phyloP scores from a whole-genome alignment of 331 rosid genomes.

The Quercus phellos region DNA sequence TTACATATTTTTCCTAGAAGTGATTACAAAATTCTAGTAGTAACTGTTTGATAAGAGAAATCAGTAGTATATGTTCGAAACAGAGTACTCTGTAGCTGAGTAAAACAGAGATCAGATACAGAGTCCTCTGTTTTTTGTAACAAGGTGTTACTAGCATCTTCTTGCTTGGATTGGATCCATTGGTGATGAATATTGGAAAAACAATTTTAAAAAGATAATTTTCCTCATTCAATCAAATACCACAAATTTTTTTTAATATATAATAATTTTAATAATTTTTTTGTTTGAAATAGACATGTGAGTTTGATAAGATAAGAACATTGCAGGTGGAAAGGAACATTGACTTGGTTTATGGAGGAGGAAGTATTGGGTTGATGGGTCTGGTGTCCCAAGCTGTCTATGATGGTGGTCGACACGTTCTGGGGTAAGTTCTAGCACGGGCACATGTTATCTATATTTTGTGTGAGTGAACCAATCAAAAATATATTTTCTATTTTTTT shows the following conservation, averaged over 20 bases:
- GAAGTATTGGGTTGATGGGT: constrained; percentile 93
- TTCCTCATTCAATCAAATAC: neutral
- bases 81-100: neutral
- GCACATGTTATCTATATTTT: neutral
- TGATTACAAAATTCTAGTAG: neutral
- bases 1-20: neutral
- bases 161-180: neutral
- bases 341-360: constrained; percentile 98
- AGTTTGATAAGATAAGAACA: constrained; percentile 3
- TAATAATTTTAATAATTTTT: neutral
- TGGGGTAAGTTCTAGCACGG: constrained; percentile 47
- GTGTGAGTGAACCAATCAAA: too few species aligned
- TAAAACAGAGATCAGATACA: neutral
- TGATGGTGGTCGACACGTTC: constrained; percentile 95
- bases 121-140: neutral
- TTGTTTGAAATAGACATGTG: constrained; percentile 11
- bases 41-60: neutral
- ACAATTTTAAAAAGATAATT: neutral
- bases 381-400: constrained; percentile 72
- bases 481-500: too few species aligned
- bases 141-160: too few species aligned
- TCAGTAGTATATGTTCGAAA: neutral
- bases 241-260: neutral
- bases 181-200: constrained; percentile 5
- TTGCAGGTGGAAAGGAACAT: constrained; percentile 76